A percentile compares a stretch with the other conserved stretches of the same genome.
Conservation (phyloP, 306 rosid species). For the Styphnolobium japonicum region DNA sequence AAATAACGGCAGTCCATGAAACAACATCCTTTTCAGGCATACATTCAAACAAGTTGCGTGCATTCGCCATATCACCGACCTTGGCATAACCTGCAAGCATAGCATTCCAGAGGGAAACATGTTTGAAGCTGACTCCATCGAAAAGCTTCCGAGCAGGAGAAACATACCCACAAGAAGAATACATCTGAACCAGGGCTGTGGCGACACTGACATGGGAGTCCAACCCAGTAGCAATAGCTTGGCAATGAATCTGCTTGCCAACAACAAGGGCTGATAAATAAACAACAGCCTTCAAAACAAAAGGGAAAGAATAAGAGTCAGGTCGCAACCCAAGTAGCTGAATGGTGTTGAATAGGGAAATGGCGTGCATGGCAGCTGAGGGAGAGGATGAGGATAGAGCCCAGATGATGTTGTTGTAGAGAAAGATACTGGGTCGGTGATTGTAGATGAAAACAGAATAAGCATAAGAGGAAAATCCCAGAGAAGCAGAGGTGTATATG, state of each 20-base stretch:
- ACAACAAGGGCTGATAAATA: constrained; percentile 5
- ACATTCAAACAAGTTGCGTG: constrained; percentile 49
- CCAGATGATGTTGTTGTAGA: constrained; percentile 49
- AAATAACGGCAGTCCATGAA: constrained; percentile 64
- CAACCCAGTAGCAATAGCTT: constrained; percentile 45
- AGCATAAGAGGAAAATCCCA: constrained; percentile 42
- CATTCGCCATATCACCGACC: constrained; percentile 46
- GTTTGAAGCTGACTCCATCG: constrained; percentile 25
- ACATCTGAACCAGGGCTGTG: constrained; percentile 54
- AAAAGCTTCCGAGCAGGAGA: constrained; percentile 54
- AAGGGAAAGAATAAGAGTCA: constrained; percentile 61
- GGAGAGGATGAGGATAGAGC: constrained; percentile 36
- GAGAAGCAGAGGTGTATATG: constrained; percentile 44
- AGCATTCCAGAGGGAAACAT: constrained; percentile 49
- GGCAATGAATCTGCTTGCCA: constrained; percentile 53
- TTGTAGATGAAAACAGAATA: constrained; percentile 39
- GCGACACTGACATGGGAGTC: constrained; percentile 24
- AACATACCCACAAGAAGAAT: constrained; percentile 44
- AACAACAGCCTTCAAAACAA: constrained; percentile 52
- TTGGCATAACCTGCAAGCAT: constrained; percentile 61
- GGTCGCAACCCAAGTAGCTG: constrained; percentile 32
- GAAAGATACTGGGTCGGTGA: constrained; percentile 25
- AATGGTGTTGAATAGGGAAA: constrained; percentile 36
- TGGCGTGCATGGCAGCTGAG: constrained; percentile 25
- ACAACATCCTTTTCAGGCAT: constrained; percentile 55